Evolutionary conservation across 2,329 filamentous ascomycete species (phyloP).

Genomic region (Grosmannia huntii): DNA sequence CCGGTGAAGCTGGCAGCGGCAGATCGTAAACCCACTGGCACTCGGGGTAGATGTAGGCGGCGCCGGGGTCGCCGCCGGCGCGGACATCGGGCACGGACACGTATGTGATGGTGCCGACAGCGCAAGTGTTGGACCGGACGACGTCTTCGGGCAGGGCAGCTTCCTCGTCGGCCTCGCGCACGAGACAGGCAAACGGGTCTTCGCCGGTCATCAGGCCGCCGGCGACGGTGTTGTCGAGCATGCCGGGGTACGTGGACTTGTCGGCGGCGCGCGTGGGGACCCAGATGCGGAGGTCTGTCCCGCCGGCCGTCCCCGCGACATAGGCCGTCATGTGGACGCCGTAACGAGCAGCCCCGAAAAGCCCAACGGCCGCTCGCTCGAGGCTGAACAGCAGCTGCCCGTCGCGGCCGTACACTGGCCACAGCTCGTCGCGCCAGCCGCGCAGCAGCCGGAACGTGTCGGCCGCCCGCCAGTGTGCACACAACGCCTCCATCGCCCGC

Average conservation of each 20-base stretch:
- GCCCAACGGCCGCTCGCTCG: constrained; percentile 59
- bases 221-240: constrained; percentile 91
- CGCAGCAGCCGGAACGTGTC: constrained; percentile 59
- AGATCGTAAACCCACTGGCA: constrained; percentile 87
- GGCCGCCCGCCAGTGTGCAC: constrained; percentile 55
- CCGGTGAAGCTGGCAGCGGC: constrained; percentile 48
- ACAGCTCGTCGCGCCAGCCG: constrained; percentile 72
- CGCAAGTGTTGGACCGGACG: constrained; percentile 45
- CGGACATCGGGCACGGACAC: constrained; percentile 64
- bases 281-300: constrained; percentile 61
- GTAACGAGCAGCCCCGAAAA: constrained; percentile 67
- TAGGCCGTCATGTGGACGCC: constrained; percentile 75
- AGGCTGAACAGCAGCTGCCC: constrained; percentile 56
- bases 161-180: constrained; percentile 83
- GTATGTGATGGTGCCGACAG: constrained; percentile 67
- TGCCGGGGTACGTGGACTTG: constrained; percentile 82
- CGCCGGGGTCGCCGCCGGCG: constrained; percentile 67
- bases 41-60: constrained; percentile 75
- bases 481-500: constrained; percentile 38
- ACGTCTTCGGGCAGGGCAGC: constrained; percentile 62
- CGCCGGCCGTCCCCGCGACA: constrained; percentile 25
- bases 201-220: constrained; percentile 72
- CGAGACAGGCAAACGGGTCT: constrained; percentile 63
- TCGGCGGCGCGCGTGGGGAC: constrained; percentile 60
- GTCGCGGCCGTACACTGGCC: constrained; percentile 56